These are phyloP conservation scores for Neospora caninum DNA, from an alignment of 169 alveolate genomes.

Conservation along the genomic window DNA sequence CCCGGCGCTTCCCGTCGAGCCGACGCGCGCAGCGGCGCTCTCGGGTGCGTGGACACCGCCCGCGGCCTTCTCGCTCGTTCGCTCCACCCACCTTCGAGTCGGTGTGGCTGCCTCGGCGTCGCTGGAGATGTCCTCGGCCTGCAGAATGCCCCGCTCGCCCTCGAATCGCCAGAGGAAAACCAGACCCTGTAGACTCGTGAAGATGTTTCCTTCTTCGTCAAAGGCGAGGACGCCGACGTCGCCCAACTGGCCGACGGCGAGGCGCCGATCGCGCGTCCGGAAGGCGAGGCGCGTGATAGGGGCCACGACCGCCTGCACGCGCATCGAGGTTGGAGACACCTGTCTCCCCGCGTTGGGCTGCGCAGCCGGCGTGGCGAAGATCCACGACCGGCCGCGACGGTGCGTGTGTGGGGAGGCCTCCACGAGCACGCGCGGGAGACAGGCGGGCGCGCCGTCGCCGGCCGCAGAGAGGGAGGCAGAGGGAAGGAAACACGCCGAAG, in stretches of 20 bases:
- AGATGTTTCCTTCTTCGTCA: slow-evolving; percentile 64
- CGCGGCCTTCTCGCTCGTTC: neutral
- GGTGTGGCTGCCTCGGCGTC: slow-evolving; percentile 64
- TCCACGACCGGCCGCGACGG: slow-evolving; percentile 53
- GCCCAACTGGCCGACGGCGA: slow-evolving; percentile 59
- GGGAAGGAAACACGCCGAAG: slow-evolving; percentile 36
- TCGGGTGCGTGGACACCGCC: neutral
- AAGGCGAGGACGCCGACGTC: slow-evolving; percentile 56
- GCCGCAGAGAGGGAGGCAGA: neutral
- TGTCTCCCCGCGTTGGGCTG: neutral
- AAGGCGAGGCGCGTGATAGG: slow-evolving; percentile 51
- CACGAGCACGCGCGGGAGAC: slow-evolving; percentile 55
- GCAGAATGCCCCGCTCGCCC: slow-evolving; percentile 28
- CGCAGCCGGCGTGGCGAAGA: slow-evolving; percentile 50
- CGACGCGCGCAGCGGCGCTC: neutral
- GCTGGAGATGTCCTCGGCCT: slow-evolving; percentile 29
- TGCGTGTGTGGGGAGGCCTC: slow-evolving; percentile 33
- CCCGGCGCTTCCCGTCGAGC: neutral
- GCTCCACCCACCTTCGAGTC: slow-evolving; percentile 49
- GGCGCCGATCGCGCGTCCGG: slow-evolving; percentile 58
- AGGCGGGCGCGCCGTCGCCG: neutral
- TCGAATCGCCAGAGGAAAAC: slow-evolving; percentile 48
- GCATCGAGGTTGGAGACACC: neutral
- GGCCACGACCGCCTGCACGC: slow-evolving; percentile 60
- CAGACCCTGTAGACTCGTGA: slow-evolving; percentile 50